These are phyloP conservation scores for Straminergon stramineum DNA, from an alignment of 225 moss, liverwort and hornwort species.

Conservation along the genomic window DNA sequence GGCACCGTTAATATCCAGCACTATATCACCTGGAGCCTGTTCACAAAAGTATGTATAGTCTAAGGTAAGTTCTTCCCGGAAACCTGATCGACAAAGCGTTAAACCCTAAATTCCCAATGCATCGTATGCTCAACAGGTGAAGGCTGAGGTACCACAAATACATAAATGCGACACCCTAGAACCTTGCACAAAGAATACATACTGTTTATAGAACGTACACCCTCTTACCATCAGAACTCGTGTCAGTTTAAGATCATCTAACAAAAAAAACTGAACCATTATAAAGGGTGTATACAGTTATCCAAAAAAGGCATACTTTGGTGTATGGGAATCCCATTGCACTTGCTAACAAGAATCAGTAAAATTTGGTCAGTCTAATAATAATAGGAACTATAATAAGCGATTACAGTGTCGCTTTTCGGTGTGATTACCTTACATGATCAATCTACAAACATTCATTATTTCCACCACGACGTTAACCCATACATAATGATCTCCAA, in stretches of 20 bases:
- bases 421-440: background rate
- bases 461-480: background rate
- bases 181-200: background rate
- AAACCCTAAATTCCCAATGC: background rate
- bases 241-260: background rate
- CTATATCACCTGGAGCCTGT: constrained; percentile 51
- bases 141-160: background rate
- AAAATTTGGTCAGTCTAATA: background rate
- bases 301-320: background rate
- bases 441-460: background rate
- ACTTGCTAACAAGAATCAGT: background rate
- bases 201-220: background rate
- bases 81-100: background rate
- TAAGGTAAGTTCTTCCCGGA: background rate
- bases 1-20: constrained; percentile 28
- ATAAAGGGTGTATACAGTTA: too few relatives aligned
- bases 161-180: background rate
- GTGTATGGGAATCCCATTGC: background rate
- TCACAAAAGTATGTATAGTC: background rate
- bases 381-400: background rate
- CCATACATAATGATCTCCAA: background rate
- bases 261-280: background rate
- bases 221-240: background rate
- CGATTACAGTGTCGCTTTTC: background rate
- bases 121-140: background rate